phyloP scores from a whole-genome alignment of 2,329 filamentous ascomycete species.

The Fusarium keratoplasticum region DNA sequence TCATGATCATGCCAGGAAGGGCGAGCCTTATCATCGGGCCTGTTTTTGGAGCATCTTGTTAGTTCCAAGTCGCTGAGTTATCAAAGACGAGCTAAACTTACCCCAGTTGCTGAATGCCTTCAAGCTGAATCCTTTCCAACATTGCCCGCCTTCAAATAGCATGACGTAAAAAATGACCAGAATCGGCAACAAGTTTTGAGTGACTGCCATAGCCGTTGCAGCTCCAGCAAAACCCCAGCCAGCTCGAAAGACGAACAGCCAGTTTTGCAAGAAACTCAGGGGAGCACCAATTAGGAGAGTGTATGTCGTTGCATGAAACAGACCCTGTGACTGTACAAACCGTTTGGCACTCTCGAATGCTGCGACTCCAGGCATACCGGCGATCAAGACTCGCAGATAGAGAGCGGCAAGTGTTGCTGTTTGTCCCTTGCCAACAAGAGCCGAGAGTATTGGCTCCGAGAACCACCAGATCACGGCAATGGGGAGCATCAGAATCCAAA shows the following conservation, averaged over 20 bases:
- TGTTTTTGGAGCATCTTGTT: not conserved
- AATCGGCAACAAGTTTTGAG: constrained; percentile 79
- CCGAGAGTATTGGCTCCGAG: constrained; percentile 69
- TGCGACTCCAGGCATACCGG: constrained; percentile 79
- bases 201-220: constrained; percentile 80
- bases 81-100: not conserved
- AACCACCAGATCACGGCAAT: constrained; percentile 77
- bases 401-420: constrained; percentile 75
- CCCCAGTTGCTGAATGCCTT: constrained; percentile 78
- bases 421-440: constrained; percentile 57
- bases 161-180: constrained; percentile 79
- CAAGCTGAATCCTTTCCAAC: constrained; percentile 81
- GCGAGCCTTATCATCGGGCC: constrained; percentile 83
- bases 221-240: constrained; percentile 79
- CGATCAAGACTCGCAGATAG: constrained; percentile 76
- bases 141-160: constrained; percentile 76
- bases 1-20: constrained; percentile 88
- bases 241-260: constrained; percentile 77
- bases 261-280: constrained; percentile 79
- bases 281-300: constrained; percentile 79
- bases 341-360: constrained; percentile 81
- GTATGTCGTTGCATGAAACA: constrained; percentile 80
- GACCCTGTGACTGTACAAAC: constrained; percentile 82
- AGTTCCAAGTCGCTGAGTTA: not conserved
- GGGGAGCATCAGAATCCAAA: constrained; percentile 77